Percentiles rank a stretch among this genome's conserved stretches.
Conservation (phyloP, 345 rosid genomes). For the Salix suchowensis region DNA sequence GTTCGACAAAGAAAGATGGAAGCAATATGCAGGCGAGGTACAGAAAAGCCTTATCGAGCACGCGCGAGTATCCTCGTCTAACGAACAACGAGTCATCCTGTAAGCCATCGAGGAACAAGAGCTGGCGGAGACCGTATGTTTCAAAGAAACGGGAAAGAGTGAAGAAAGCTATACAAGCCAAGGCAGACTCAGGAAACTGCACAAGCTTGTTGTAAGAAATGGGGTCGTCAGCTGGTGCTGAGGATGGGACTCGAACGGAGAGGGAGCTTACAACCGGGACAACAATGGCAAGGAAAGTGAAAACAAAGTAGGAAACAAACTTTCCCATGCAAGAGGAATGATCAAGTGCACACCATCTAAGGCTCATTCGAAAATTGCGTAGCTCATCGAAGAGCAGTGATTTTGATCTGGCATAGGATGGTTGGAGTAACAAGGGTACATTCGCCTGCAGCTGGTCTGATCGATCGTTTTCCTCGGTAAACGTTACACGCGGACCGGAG, state of each 20-base stretch:
- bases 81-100: conserved; percentile 45
- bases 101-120: conserved; percentile 57
- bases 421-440: conserved; percentile 13
- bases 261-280: conserved; percentile 43
- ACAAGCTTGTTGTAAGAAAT: conserved; percentile 53
- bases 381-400: conserved; percentile 44
- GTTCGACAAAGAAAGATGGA: conserved; percentile 62
- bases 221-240: conserved; percentile 26
- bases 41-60: conserved; percentile 59
- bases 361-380: conserved; percentile 47
- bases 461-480: neutral
- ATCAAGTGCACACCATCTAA: conserved; percentile 63
- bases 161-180: conserved; percentile 53
- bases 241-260: conserved; percentile 26
- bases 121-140: conserved; percentile 45
- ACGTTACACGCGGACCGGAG: neutral
- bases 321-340: conserved; percentile 57
- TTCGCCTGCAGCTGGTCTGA: neutral
- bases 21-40: conserved; percentile 59
- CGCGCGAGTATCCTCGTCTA: conserved; percentile 42
- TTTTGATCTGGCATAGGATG: conserved; percentile 31
- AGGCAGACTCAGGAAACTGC: conserved; percentile 61
- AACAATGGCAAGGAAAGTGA: conserved; percentile 39
- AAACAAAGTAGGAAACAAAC: conserved; percentile 42
- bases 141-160: conserved; percentile 53